Conservation (phyloP, 768 basidiomycete species). For the Baorangia bicolor region DNA sequence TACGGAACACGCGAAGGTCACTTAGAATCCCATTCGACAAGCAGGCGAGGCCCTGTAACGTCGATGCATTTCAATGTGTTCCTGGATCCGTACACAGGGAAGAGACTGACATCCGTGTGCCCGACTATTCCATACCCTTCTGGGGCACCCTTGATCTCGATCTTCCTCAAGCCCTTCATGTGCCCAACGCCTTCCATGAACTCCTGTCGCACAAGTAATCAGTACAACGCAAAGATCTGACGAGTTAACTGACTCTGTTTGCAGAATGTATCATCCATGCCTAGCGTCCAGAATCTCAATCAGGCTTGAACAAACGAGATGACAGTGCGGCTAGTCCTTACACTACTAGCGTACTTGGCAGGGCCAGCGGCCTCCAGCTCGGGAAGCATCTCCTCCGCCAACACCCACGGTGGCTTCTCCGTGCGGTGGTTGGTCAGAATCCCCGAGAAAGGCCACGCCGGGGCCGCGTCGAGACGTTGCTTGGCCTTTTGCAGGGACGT, state of each 20-base stretch:
- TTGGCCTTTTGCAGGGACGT: background rate
- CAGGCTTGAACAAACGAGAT: no score
- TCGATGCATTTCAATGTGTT: background rate
- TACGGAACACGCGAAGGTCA: background rate
- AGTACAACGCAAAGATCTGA: background rate
- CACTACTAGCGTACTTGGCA: background rate
- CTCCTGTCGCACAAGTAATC: background rate
- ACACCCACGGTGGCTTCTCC: background rate
- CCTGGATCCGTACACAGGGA: background rate
- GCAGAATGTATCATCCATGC: background rate
- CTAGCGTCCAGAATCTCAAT: background rate
- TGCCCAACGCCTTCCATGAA: background rate
- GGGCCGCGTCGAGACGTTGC: background rate
- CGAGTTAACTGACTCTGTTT: background rate
- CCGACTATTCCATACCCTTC: background rate
- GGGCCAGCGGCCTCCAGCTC: background rate
- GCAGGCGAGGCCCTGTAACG: background rate
- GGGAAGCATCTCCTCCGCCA: slow-evolving; percentile 3
- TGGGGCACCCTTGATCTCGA: background rate
- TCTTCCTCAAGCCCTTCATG: background rate
- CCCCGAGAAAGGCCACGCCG: background rate
- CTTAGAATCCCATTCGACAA: background rate
- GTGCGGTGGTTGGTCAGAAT: background rate
- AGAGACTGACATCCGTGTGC: background rate
- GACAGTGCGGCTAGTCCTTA: background rate